A percentile compares a stretch with the other conserved stretches of the same genome.
phyloP scores from a whole-genome alignment of 148 eudicot species.

The Rhododendron molle region DNA sequence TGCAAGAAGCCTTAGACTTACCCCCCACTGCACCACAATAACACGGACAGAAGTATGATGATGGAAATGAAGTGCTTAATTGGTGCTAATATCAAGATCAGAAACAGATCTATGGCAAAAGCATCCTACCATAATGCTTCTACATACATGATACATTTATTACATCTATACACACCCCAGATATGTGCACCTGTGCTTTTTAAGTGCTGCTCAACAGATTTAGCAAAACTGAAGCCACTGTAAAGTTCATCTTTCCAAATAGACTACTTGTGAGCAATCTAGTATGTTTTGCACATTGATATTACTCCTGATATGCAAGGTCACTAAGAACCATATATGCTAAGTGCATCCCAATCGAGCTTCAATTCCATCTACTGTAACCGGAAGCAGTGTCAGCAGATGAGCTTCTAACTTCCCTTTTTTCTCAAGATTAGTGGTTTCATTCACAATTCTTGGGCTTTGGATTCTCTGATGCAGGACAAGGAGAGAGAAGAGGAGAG shows the following conservation, averaged over 20 bases:
- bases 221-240: not conserved
- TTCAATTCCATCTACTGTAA: not conserved
- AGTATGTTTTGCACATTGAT: not conserved
- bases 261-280: not conserved
- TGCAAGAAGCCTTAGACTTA: too few relatives aligned
- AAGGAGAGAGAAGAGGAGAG: not conserved
- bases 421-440: not conserved
- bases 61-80: not conserved
- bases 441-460: not conserved
- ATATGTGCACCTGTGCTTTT: not conserved
- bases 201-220: not conserved
- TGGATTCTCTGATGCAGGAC: not conserved
- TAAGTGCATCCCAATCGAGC: not conserved
- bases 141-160: not conserved
- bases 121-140: constrained; percentile 6
- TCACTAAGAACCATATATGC: not conserved
- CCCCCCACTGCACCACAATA: constrained; percentile 3
- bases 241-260: not conserved
- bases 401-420: not conserved
- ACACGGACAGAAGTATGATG: not conserved
- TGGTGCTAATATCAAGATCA: constrained; percentile 1
- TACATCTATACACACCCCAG: not conserved
- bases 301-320: not conserved
- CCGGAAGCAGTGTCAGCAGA: not conserved
- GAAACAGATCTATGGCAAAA: not conserved